Conservation (phyloP, 1,139 yeast species). For the Sugiyamaella castrensis region DNA sequence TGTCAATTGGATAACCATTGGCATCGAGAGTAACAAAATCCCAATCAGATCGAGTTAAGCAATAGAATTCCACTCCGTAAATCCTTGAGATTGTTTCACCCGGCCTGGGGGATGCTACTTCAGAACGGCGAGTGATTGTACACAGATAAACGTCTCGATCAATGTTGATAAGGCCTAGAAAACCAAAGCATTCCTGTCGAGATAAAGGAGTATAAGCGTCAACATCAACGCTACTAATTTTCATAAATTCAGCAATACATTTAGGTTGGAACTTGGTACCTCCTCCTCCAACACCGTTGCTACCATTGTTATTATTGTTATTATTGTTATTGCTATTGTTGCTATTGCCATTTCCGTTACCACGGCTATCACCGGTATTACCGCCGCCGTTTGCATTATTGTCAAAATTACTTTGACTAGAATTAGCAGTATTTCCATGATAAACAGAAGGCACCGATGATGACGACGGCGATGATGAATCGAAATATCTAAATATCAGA, state of each 20-base stretch:
- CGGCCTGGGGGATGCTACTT: conserved; percentile 82
- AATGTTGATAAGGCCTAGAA: conserved; percentile 76
- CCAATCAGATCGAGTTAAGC: conserved; percentile 71
- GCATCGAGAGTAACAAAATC: conserved; percentile 68
- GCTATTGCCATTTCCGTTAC: background rate
- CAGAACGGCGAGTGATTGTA: conserved; percentile 68
- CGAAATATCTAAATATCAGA: conserved; percentile 36
- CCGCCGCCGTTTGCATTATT: background rate
- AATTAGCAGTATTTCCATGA: conserved; percentile 1
- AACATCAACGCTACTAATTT: conserved; percentile 32
- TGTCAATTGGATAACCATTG: conserved; percentile 56
- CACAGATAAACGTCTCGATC: conserved; percentile 69
- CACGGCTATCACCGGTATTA: background rate
- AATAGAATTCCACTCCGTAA: conserved; percentile 78
- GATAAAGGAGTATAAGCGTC: conserved; percentile 42
- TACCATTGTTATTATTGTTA: background rate
- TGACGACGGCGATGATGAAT: conserved; percentile 4
- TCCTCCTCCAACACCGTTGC: conserved; percentile 9
- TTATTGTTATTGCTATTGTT: conserved; percentile 1
- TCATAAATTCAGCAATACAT: conserved; percentile 42
- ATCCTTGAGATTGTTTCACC: conserved; percentile 80
- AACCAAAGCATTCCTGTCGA: conserved; percentile 66
- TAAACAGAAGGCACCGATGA: conserved; percentile 12
- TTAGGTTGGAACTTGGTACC: conserved; percentile 19
- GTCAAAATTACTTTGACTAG: conserved; percentile 14